Conservation (phyloP, 73 alveolate genomes). For the Paramecium bursaria region DNA sequence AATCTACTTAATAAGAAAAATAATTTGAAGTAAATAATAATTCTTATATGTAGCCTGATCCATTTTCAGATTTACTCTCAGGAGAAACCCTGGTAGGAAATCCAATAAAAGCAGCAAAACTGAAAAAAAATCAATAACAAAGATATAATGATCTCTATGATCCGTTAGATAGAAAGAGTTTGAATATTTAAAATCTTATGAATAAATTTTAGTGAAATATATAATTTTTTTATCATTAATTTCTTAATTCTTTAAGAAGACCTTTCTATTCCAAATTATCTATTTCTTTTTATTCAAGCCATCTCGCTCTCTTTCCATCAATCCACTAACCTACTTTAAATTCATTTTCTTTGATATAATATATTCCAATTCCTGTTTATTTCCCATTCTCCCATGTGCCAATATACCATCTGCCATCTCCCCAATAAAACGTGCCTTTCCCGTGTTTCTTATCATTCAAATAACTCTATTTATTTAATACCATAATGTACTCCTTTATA, state of each 20-base stretch:
- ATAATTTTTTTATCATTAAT: conserved; percentile 21
- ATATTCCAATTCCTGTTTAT: conserved; percentile 72
- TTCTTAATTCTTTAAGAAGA: not conserved
- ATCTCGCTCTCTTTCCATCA: conserved; percentile 68
- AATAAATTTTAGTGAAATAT: conserved; percentile 29
- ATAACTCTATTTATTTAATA: conserved; percentile 50
- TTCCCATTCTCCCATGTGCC: conserved; percentile 77
- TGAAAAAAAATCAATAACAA: conserved; percentile 6
- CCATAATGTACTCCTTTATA: conserved; percentile 73
- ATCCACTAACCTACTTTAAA: conserved; percentile 70
- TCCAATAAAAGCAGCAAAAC: conserved; percentile 51
- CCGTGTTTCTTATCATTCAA: conserved; percentile 81
- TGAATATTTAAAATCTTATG: conserved; percentile 31
- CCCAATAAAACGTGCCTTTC: conserved; percentile 75
- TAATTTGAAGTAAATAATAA: not conserved
- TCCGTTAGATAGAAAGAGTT: conserved; percentile 44
- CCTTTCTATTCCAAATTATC: conserved; percentile 11
- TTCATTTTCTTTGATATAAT: conserved; percentile 59
- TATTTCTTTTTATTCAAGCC: conserved; percentile 56
- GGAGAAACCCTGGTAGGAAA: conserved; percentile 44
- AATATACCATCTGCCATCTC: conserved; percentile 67
- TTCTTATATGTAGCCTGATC: not conserved
- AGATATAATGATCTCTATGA: conserved; percentile 22
- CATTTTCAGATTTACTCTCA: conserved; percentile 15
- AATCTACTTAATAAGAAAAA: too few species aligned